Evolutionary conservation across 2,329 filamentous ascomycete genomes (phyloP).

Genomic region (Colletotrichum sp.): DNA sequence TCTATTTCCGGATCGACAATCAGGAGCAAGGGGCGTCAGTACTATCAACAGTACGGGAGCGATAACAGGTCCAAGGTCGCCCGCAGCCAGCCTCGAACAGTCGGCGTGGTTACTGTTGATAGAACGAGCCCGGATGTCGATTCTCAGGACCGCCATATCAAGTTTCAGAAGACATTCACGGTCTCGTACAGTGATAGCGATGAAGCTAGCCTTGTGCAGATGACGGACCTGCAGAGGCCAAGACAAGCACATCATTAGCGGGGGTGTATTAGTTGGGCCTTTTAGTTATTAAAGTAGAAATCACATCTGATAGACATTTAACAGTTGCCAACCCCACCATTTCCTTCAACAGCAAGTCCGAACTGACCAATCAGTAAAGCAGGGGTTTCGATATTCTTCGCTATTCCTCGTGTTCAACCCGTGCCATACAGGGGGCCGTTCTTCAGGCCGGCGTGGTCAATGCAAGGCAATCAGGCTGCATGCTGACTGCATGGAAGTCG

Average conservation of each 20-base stretch:
- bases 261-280: neutral
- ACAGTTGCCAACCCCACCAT: neutral
- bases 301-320: neutral
- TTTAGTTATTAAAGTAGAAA: neutral
- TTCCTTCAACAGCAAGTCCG: neutral
- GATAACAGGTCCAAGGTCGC: neutral
- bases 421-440: neutral
- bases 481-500: neutral
- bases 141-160: conserved; percentile 25
- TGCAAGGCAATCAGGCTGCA: neutral
- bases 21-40: conserved; percentile 15
- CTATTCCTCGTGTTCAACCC: neutral
- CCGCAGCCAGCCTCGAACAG: neutral
- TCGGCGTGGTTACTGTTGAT: conserved; percentile 2
- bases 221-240: conserved; percentile 27
- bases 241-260: neutral
- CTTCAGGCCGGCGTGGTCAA: neutral
- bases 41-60: conserved; percentile 20
- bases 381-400: neutral
- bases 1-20: conserved; percentile 15
- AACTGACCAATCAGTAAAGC: neutral
- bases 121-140: neutral
- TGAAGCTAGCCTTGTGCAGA: conserved; percentile 34
- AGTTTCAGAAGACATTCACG: conserved; percentile 36
- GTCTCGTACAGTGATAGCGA: conserved; percentile 36